Percentiles rank a stretch among this genome's conserved stretches.
phyloP scores from a whole-genome alignment of 805 yeast genomes.

The Wickerhamomyces subpelliculosus region DNA sequence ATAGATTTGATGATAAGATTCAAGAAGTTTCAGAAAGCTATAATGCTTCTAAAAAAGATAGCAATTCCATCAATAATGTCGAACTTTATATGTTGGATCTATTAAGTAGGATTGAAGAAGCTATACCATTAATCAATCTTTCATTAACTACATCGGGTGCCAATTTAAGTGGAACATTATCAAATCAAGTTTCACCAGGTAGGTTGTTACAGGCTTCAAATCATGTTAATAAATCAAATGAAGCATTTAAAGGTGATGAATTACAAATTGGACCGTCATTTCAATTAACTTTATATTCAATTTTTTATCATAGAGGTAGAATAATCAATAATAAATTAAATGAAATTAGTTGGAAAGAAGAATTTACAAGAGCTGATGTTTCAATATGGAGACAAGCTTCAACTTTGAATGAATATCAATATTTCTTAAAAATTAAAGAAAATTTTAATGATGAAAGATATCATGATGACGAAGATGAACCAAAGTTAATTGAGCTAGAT shows the following conservation, averaged over 20 bases:
- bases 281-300: conserved; percentile 48
- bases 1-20: conserved; percentile 45
- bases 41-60: conserved; percentile 25
- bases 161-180: conserved; percentile 41
- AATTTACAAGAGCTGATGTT: conserved; percentile 49
- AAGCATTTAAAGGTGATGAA: conserved; percentile 16
- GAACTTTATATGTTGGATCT: conserved; percentile 43
- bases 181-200: conserved; percentile 55
- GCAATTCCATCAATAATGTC: conserved; percentile 35
- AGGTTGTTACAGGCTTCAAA: conserved; percentile 57
- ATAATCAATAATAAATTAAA: conserved; percentile 20
- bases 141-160: conserved; percentile 67
- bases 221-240: conserved; percentile 33
- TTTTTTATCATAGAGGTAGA: conserved; percentile 52
- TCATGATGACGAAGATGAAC: conserved; percentile 52
- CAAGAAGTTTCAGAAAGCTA: conserved; percentile 29
- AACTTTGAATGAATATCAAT: conserved; percentile 26
- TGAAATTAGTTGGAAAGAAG: conserved; percentile 68
- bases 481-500: conserved; percentile 27
- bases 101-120: conserved; percentile 50
- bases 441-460: conserved; percentile 65
- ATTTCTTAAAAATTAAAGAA: conserved; percentile 44
- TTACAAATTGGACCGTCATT: conserved; percentile 54
- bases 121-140: conserved; percentile 60
- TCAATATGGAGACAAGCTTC: conserved; percentile 26